phyloP scores from a whole-genome alignment of 2,329 filamentous ascomycete genomes.

The Thelonectria discophora region DNA sequence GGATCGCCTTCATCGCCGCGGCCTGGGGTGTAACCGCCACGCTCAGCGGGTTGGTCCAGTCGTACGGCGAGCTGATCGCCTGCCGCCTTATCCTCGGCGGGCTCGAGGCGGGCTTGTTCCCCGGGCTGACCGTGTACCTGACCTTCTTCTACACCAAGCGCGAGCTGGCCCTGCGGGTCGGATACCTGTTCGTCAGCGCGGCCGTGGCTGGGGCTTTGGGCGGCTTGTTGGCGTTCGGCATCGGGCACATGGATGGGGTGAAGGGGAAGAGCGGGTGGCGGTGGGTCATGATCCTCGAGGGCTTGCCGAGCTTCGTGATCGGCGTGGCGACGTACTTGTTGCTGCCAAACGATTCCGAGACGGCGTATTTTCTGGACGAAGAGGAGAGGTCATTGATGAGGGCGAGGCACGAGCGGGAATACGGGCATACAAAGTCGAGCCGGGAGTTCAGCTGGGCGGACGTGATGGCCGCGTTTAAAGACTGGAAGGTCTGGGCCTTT shows the following conservation, averaged over 20 bases:
- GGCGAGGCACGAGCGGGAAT: slow-evolving; percentile 49
- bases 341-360: slow-evolving; percentile 53
- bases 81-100: slow-evolving; percentile 74
- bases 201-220: slow-evolving; percentile 77
- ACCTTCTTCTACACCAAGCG: slow-evolving; percentile 80
- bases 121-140: slow-evolving; percentile 73
- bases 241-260: slow-evolving; percentile 76
- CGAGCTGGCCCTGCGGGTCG: slow-evolving; percentile 76
- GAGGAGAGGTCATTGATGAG: slow-evolving; percentile 73
- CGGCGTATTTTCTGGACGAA: slow-evolving; percentile 66
- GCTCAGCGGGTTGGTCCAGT: slow-evolving; percentile 72
- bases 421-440: slow-evolving; percentile 58
- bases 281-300: slow-evolving; percentile 71
- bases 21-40: slow-evolving; percentile 76
- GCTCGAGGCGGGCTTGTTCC: slow-evolving; percentile 76
- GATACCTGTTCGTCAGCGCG: slow-evolving; percentile 76
- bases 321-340: slow-evolving; percentile 47
- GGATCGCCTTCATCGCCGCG: slow-evolving; percentile 70
- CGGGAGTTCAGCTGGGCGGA: slow-evolving; percentile 64
- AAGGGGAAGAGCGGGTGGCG: slow-evolving; percentile 73
- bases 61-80: slow-evolving; percentile 71
- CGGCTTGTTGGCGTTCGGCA: slow-evolving; percentile 76
- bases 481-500: slow-evolving; percentile 81
- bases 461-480: slow-evolving; percentile 71
- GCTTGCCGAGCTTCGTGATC: slow-evolving; percentile 52